phyloP scores from a whole-genome alignment of 1,284 basidiomycete genomes.

The Xerocomus amazonicus region DNA sequence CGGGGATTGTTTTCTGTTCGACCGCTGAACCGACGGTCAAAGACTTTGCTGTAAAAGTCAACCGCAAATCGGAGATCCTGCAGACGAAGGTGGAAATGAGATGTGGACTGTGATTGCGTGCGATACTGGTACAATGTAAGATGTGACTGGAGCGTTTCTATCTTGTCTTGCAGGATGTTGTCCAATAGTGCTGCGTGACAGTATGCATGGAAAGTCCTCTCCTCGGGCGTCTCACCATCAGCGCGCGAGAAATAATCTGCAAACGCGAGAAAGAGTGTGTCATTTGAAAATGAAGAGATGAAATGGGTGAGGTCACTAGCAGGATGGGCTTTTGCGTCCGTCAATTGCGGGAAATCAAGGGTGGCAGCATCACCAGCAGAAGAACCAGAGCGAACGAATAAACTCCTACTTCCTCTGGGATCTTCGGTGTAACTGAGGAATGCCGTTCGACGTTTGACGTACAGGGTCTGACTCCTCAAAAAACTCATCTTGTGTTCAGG shows the following conservation, averaged over 20 bases:
- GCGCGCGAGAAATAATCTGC: constrained; percentile 70
- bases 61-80: constrained; percentile 68
- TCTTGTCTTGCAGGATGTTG: constrained; percentile 86
- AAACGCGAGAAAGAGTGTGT: constrained; percentile 70
- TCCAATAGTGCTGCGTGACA: constrained; percentile 81
- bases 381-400: constrained; percentile 78
- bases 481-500: constrained; percentile 68
- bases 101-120: constrained; percentile 49
- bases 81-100: constrained; percentile 60
- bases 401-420: constrained; percentile 85
- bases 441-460: constrained; percentile 88
- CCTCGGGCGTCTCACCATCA: constrained; percentile 51
- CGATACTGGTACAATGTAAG: constrained; percentile 68
- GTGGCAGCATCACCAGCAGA: constrained; percentile 73
- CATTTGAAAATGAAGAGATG: constrained; percentile 80
- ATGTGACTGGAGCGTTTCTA: constrained; percentile 71
- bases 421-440: constrained; percentile 92
- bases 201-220: constrained; percentile 66
- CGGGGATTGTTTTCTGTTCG: constrained; percentile 58
- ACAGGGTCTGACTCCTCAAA: constrained; percentile 76
- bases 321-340: constrained; percentile 60
- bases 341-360: constrained; percentile 76
- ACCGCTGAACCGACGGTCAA: constrained; percentile 67
- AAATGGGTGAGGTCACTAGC: constrained; percentile 77
- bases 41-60: constrained; percentile 72